These are phyloP conservation scores for Umbilicus rupestris DNA, from an alignment of 164 flowering plant species.

Conservation along the genomic window DNA sequence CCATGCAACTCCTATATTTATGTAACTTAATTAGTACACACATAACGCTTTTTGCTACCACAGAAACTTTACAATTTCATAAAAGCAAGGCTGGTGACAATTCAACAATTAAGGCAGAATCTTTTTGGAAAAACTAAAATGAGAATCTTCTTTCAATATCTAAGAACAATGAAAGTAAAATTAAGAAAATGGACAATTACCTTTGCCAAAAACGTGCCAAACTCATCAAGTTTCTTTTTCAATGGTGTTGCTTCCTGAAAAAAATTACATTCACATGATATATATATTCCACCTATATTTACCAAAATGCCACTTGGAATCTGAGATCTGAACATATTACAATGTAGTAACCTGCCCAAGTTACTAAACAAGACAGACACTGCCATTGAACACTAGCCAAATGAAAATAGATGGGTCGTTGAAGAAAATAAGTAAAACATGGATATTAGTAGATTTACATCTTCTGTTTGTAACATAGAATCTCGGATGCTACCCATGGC, in stretches of 20 bases:
- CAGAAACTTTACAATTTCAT: too few relatives aligned
- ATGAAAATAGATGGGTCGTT: not conserved
- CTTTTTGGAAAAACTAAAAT: too few relatives aligned
- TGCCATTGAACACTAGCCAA: not conserved
- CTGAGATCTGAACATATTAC: too few relatives aligned
- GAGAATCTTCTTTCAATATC: not conserved
- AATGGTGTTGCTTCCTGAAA: conserved; percentile 90
- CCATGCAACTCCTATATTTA: not conserved
- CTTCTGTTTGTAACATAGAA: conserved; percentile 83
- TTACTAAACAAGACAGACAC: not conserved
- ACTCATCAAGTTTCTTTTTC: conserved; percentile 93
- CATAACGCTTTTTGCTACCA: too few relatives aligned
- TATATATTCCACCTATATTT: not conserved
- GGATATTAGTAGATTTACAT: conserved; percentile 23
- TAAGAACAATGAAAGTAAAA: conserved; percentile 1
- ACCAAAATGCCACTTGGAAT: not conserved
- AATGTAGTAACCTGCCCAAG: not conserved
- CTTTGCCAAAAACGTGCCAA: conserved; percentile 97
- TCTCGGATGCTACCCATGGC: conserved; percentile 99
- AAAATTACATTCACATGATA: not conserved
- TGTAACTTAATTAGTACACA: too few relatives aligned
- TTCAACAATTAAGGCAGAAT: too few relatives aligned
- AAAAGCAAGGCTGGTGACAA: too few relatives aligned
- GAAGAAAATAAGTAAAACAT: not conserved
- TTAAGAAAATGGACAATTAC: conserved; percentile 24